These are phyloP conservation scores for Cylindrotheca fusiformis DNA, from an alignment of 108 stramenopile genomes.

Conservation along the genomic window DNA sequence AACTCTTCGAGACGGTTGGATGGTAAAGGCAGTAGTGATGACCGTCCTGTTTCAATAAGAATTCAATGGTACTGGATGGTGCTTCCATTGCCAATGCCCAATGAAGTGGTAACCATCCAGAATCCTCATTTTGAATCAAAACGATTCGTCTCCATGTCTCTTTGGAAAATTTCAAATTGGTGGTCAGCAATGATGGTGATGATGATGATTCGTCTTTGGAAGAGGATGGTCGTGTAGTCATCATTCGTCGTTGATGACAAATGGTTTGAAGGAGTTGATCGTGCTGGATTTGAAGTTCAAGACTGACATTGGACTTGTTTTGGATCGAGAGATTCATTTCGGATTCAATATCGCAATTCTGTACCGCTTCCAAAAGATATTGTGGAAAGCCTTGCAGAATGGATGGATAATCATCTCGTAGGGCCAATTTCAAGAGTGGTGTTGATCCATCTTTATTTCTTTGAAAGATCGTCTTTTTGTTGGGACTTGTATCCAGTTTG, in stretches of 20 bases:
- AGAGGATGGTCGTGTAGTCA: neutral
- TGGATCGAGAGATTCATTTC: neutral
- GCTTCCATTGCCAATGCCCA: neutral
- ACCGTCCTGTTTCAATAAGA: neutral
- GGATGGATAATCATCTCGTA: neutral
- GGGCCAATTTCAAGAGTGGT: neutral
- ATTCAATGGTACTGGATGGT: neutral
- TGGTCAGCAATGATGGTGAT: too few species aligned
- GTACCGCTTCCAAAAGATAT: neutral
- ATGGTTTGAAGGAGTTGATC: neutral
- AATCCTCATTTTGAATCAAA: neutral
- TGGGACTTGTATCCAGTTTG: neutral
- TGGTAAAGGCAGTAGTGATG: neutral
- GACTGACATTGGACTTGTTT: neutral
- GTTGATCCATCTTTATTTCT: conserved; percentile 7
- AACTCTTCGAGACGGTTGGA: neutral
- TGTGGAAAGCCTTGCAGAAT: neutral
- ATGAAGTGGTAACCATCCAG: neutral
- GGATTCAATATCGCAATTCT: neutral
- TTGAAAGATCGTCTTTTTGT: neutral
- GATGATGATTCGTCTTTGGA: too few species aligned
- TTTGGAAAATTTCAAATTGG: neutral
- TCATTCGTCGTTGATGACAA: neutral
- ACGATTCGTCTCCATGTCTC: neutral
- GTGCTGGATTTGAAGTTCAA: neutral